phyloP scores from a whole-genome alignment of 1,139 yeast species.

The Debaryomyces psychrophilus region DNA sequence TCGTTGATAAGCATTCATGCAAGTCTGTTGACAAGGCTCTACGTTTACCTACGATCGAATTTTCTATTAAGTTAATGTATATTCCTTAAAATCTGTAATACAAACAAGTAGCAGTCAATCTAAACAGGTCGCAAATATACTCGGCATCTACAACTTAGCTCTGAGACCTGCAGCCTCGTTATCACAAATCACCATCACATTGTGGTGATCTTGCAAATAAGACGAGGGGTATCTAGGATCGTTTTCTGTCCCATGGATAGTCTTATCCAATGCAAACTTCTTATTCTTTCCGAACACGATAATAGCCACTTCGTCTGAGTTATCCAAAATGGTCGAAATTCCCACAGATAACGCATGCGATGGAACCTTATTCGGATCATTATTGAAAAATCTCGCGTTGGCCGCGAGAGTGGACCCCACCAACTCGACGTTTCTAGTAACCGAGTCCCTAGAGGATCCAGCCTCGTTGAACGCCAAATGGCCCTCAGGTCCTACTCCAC shows the following conservation, averaged over 20 bases:
- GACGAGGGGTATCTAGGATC: conserved; percentile 48
- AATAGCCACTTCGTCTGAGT: conserved; percentile 55
- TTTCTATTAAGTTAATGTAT: not conserved
- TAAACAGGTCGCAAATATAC: not conserved
- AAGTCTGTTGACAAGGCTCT: too few relatives aligned
- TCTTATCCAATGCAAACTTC: conserved; percentile 46
- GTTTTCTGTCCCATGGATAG: conserved; percentile 39
- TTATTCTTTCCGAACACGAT: conserved; percentile 52
- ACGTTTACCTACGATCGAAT: too few relatives aligned
- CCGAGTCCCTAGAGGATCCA: conserved; percentile 52
- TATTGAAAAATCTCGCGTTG: conserved; percentile 57
- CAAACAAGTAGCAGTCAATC: not conserved
- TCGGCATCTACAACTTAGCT: conserved; percentile 29
- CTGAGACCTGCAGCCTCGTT: conserved; percentile 46
- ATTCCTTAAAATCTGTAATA: not conserved
- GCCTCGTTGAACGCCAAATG: conserved; percentile 67
- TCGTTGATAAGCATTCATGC: too few relatives aligned
- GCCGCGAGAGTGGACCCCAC: conserved; percentile 59
- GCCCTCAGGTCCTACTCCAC: conserved; percentile 69
- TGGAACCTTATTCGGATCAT: conserved; percentile 54
- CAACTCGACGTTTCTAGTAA: conserved; percentile 53
- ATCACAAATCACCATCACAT: conserved; percentile 51
- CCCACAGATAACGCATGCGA: conserved; percentile 60
- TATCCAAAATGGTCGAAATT: conserved; percentile 64
- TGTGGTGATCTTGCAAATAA: conserved; percentile 49